Conservation (phyloP, 306 rosid species). For the Prunus armeniaca region DNA sequence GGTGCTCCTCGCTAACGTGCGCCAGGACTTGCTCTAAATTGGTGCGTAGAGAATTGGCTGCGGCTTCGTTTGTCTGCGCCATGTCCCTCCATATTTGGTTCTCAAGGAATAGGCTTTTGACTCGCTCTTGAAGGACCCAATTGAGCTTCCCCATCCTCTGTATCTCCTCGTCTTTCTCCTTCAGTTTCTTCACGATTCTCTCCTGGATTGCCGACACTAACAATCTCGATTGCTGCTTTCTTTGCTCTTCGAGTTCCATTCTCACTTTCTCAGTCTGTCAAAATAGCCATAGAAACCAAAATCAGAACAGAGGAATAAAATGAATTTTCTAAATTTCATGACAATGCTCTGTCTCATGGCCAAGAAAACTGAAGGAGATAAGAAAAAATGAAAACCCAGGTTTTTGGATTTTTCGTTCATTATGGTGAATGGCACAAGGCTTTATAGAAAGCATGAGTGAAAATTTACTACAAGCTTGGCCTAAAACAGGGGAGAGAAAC, state of each 20-base stretch:
- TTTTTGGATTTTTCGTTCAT: background rate
- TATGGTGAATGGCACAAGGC: background rate
- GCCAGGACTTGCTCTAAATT: constrained; percentile 63
- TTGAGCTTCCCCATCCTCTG: constrained; percentile 61
- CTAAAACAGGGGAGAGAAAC: background rate
- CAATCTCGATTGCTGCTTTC: constrained; percentile 54
- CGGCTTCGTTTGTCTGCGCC: constrained; percentile 76
- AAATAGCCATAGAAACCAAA: background rate
- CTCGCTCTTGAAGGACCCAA: constrained; percentile 68
- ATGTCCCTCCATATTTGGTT: constrained; percentile 77
- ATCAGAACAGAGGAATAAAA: background rate
- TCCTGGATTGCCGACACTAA: constrained; percentile 48
- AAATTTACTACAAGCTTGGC: background rate
- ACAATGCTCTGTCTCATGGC: background rate
- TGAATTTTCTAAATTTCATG: background rate
- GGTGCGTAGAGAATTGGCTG: constrained; percentile 63
- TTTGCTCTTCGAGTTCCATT: constrained; percentile 51
- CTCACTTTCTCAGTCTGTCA: constrained; percentile 73
- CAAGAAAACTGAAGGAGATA: background rate
- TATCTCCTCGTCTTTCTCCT: constrained; percentile 82
- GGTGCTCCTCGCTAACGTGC: constrained; percentile 37
- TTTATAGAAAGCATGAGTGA: background rate
- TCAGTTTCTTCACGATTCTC: constrained; percentile 48
- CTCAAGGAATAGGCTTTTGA: constrained; percentile 51
- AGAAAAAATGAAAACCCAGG: background rate